Conservation (phyloP, 1,139 yeast species). For the Kodamaea derodonti region DNA sequence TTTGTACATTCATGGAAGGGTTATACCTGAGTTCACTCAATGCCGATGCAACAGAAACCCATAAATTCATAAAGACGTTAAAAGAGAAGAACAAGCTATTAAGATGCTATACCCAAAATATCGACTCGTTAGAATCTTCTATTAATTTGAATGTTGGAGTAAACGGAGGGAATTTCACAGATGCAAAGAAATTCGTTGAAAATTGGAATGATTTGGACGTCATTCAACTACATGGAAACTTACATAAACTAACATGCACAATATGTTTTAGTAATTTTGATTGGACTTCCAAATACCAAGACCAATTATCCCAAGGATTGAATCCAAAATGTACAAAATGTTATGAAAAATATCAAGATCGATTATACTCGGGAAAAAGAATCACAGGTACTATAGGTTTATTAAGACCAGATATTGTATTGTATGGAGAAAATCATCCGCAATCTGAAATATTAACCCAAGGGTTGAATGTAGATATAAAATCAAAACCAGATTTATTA, state of each 20-base stretch:
- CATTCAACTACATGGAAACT: conserved; percentile 86
- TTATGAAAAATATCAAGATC: conserved; percentile 44
- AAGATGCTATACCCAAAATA: conserved; percentile 82
- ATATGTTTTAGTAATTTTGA: conserved; percentile 54
- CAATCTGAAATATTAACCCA: conserved; percentile 62
- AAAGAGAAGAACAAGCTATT: conserved; percentile 65
- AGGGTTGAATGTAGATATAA: conserved; percentile 54
- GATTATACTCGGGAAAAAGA: conserved; percentile 61
- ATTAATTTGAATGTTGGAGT: conserved; percentile 45
- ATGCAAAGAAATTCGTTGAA: conserved; percentile 27
- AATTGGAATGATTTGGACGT: conserved; percentile 68
- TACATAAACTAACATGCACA: conserved; percentile 71
- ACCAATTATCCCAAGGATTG: conserved; percentile 45
- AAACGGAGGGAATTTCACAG: conserved; percentile 27
- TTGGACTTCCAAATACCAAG: conserved; percentile 58
- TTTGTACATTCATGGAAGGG: conserved; percentile 79
- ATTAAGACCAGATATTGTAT: conserved; percentile 69
- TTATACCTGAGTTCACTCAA: conserved; percentile 57
- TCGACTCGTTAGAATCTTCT: conserved; percentile 44
- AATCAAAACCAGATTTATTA: conserved; percentile 57
- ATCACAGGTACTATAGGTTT: conserved; percentile 56
- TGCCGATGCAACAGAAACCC: conserved; percentile 84
- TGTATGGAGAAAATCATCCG: conserved; percentile 80
- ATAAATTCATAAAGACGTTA: conserved; percentile 64
- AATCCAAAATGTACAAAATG: conserved; percentile 68